phyloP scores from a whole-genome alignment of 2,329 filamentous ascomycete genomes.

The Immersiporthe knoxdaviesiana region DNA sequence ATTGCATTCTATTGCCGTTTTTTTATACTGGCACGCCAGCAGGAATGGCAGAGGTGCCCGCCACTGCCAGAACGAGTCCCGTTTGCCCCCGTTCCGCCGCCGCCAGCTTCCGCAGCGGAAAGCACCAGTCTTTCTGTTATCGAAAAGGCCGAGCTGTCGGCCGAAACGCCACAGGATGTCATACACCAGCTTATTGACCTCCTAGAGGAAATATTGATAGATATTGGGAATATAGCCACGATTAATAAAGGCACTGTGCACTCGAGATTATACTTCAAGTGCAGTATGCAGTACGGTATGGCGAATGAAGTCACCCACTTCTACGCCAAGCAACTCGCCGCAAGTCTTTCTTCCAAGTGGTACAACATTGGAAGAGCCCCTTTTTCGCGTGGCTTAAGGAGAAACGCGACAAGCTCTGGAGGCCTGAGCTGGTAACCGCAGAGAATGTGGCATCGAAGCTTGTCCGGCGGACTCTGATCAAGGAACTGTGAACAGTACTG shows the following conservation, averaged over 20 bases:
- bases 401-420: constrained; percentile 36
- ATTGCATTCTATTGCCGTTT: too few species aligned
- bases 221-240: constrained; percentile 37
- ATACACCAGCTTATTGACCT: constrained; percentile 29
- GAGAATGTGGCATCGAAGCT: constrained; percentile 34
- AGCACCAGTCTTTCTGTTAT: too few species aligned
- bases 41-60: too few species aligned
- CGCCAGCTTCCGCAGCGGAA: not conserved
- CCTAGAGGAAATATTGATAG: constrained; percentile 34
- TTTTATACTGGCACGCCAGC: too few species aligned
- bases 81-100: not conserved
- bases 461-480: constrained; percentile 35
- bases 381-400: constrained; percentile 42
- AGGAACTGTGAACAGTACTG: too few species aligned
- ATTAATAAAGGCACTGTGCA: constrained; percentile 39
- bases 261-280: constrained; percentile 42
- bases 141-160: constrained; percentile 23
- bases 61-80: not conserved
- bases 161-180: constrained; percentile 22
- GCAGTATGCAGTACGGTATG: constrained; percentile 45
- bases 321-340: constrained; percentile 46
- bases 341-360: constrained; percentile 42
- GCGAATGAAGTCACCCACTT: constrained; percentile 49
- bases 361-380: constrained; percentile 35
- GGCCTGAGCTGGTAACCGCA: constrained; percentile 33